Evolutionary conservation across 1,284 basidiomycete genomes (phyloP).

Genomic region (Macrocybe sp.): DNA sequence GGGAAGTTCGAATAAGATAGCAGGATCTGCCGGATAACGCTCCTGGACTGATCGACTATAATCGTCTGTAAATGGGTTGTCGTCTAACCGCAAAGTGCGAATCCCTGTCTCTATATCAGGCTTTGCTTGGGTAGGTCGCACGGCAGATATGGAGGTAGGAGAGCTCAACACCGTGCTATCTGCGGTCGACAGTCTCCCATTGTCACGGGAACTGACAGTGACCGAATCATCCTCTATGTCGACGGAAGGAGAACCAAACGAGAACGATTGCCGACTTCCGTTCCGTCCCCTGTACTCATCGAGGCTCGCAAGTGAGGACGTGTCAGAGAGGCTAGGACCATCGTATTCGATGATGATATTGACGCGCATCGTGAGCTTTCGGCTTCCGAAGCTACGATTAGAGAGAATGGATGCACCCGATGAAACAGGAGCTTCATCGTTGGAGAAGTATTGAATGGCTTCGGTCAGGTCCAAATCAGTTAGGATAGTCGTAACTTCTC

Average conservation of each 20-base stretch:
- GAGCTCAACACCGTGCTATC: conserved; percentile 3
- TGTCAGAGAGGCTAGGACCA: conserved; percentile 86
- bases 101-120: neutral
- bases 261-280: conserved; percentile 54
- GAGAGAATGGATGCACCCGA: conserved; percentile 73
- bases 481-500: conserved; percentile 39
- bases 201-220: conserved; percentile 68
- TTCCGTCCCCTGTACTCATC: conserved; percentile 66
- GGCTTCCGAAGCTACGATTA: conserved; percentile 58
- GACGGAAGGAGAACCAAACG: conserved; percentile 34
- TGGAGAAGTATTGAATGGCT: conserved; percentile 81
- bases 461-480: conserved; percentile 76
- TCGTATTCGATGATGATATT: conserved; percentile 83
- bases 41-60: conserved; percentile 21
- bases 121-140: too few species aligned
- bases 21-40: conserved; percentile 37
- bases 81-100: neutral
- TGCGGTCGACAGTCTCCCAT: conserved; percentile 25
- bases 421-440: conserved; percentile 64
- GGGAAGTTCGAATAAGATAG: conserved; percentile 53
- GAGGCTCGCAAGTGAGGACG: conserved; percentile 70
- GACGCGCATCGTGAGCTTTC: conserved; percentile 73
- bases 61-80: conserved; percentile 26
- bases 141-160: neutral
- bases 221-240: conserved; percentile 66